These are phyloP conservation scores for Phaeosphaeria sp. DNA, from an alignment of 2,329 filamentous ascomycete genomes.

Conservation along the genomic window DNA sequence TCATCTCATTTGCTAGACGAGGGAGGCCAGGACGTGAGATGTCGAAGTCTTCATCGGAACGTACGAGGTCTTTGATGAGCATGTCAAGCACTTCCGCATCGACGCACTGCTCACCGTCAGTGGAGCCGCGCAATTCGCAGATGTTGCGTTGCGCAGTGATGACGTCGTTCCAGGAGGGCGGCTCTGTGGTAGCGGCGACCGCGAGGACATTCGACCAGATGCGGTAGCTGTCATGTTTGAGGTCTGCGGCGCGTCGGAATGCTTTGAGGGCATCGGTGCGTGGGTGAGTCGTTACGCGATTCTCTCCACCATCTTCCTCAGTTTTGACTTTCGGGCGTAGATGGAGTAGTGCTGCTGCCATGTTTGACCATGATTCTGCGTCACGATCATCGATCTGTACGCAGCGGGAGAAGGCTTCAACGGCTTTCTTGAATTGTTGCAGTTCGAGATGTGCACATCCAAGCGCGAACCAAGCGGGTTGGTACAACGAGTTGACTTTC, in stretches of 20 bases:
- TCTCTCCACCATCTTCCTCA: conserved; percentile 42
- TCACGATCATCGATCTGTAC: conserved; percentile 88
- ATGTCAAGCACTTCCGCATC: conserved; percentile 75
- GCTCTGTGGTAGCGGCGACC: conserved; percentile 77
- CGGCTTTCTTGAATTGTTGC: conserved; percentile 76
- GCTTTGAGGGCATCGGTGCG: conserved; percentile 79
- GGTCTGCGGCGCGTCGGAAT: conserved; percentile 82
- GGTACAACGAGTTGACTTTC: conserved; percentile 78
- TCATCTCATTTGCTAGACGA: conserved; percentile 70
- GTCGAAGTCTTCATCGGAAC: conserved; percentile 49
- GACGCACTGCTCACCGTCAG: conserved; percentile 76
- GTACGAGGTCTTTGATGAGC: conserved; percentile 73
- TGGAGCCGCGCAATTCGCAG: conserved; percentile 71
- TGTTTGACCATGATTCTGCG: conserved; percentile 92
- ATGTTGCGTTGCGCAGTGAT: conserved; percentile 76
- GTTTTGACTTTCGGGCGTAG: conserved; percentile 59
- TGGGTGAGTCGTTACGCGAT: conserved; percentile 48
- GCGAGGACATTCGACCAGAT: conserved; percentile 98
- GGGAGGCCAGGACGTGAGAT: conserved; percentile 57
- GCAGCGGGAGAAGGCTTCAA: conserved; percentile 81
- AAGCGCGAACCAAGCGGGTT: conserved; percentile 85
- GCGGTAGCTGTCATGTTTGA: conserved; percentile 85
- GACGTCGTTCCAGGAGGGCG: conserved; percentile 77
- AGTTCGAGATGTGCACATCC: conserved; percentile 87
- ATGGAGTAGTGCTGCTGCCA: conserved; percentile 81